These are phyloP conservation scores for Acacia melanoxylon DNA, from an alignment of 306 rosid species.

Conservation along the genomic window DNA sequence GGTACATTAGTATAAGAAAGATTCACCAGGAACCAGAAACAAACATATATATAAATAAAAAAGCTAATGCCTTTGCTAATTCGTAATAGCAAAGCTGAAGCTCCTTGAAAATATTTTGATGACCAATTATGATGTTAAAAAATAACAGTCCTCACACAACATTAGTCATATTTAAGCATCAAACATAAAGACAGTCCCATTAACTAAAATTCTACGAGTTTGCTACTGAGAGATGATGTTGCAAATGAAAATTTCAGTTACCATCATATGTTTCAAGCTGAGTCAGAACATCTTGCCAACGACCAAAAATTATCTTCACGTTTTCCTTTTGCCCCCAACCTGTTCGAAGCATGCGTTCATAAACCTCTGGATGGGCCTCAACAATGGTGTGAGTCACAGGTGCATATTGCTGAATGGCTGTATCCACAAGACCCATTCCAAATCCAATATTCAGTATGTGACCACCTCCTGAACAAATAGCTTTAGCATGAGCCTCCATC, in stretches of 20 bases:
- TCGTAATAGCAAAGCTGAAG: background rate
- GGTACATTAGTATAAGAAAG: background rate
- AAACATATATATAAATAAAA: background rate
- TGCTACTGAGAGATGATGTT: background rate
- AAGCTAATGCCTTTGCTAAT: background rate
- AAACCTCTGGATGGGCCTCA: conserved; percentile 89
- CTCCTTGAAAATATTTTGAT: background rate
- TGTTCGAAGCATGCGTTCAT: conserved; percentile 60
- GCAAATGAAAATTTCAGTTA: conserved; percentile 37
- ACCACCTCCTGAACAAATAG: conserved; percentile 87
- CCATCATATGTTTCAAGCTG: conserved; percentile 80
- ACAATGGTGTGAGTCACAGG: conserved; percentile 76
- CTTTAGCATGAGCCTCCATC: conserved; percentile 98
- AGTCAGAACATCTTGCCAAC: conserved; percentile 85
- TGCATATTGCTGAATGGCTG: conserved; percentile 75
- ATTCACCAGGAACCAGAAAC: conserved; percentile 11
- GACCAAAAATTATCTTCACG: conserved; percentile 74
- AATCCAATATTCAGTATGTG: conserved; percentile 80
- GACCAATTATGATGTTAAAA: background rate
- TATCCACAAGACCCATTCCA: conserved; percentile 95
- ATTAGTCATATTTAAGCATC: conserved; percentile 4
- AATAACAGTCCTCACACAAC: background rate
- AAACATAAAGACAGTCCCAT: background rate
- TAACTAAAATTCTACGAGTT: conserved; percentile 6
- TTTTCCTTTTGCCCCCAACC: conserved; percentile 79